Evolutionary conservation across 176 grass and related monocot genomes (phyloP).

Genomic region (Oryza meyeriana): DNA sequence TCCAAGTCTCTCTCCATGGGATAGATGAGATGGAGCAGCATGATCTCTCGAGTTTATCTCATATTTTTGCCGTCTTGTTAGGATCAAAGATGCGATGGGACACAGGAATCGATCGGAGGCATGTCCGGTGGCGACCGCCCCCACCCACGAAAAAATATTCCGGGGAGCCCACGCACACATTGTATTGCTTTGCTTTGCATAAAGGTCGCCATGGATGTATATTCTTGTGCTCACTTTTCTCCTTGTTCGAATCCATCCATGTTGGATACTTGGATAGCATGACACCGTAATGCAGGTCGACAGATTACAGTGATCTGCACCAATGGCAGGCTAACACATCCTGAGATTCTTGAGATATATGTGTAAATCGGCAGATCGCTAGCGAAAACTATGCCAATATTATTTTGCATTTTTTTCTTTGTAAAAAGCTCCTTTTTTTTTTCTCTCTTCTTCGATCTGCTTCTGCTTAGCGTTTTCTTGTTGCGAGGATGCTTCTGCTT

Average conservation of each 20-base stretch:
- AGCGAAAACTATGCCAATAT: not conserved
- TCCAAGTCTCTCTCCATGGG: not conserved
- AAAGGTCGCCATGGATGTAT: not conserved
- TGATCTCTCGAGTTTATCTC: not conserved
- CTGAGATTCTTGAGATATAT: not conserved
- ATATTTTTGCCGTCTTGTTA: not conserved
- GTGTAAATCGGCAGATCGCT: not conserved
- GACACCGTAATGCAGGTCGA: not conserved
- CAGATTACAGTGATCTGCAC: not conserved
- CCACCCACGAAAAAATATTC: not conserved
- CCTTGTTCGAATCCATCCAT: constrained; percentile 28
- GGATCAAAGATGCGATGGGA: not conserved
- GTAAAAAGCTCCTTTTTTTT: no score
- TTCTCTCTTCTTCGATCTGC: not conserved
- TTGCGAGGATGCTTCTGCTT: not conserved
- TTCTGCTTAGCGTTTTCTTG: not conserved
- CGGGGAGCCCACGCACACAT: not conserved
- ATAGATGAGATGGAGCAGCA: not conserved
- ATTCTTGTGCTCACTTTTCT: constrained; percentile 14
- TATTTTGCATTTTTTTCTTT: not conserved
- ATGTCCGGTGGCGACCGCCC: not conserved
- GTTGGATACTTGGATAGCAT: not conserved
- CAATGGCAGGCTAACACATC: not conserved
- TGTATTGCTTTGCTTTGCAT: not conserved
- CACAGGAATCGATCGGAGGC: constrained; percentile 16